Percentiles rank a stretch among this genome's conserved stretches.
Evolutionary conservation across 1,139 yeast species (phyloP).

Genomic region (Taphrina wiesneri): DNA sequence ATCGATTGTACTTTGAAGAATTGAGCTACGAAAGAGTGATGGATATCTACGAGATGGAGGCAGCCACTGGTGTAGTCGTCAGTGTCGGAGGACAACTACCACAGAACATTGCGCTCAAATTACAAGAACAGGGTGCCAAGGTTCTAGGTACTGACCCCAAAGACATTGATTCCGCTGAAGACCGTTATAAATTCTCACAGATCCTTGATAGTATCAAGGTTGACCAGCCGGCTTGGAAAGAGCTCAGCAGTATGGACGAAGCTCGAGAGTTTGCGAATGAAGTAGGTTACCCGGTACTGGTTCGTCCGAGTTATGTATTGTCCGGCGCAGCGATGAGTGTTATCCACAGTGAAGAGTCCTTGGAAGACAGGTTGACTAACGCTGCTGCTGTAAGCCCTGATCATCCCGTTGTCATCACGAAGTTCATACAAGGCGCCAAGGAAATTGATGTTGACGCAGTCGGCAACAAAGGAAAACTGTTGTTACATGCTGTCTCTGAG

Average conservation of each 20-base stretch:
- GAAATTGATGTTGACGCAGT: constrained; percentile 98
- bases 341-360: constrained; percentile 72
- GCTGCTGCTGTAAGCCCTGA: constrained; percentile 94
- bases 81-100: constrained; percentile 98
- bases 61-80: constrained; percentile 86
- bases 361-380: constrained; percentile 73
- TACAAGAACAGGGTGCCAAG: constrained; percentile 81
- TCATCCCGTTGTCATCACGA: constrained; percentile 95
- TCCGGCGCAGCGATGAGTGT: constrained; percentile 99
- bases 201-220: constrained; percentile 87
- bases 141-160: constrained; percentile 92
- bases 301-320: constrained; percentile 94
- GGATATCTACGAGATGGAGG: constrained; percentile 93
- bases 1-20: constrained; percentile 93
- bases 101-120: constrained; percentile 85
- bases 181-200: constrained; percentile 95
- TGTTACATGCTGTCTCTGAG: constrained; percentile 95
- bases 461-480: constrained; percentile 79
- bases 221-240: constrained; percentile 98
- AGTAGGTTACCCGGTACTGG: constrained; percentile 93
- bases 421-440: constrained; percentile 91
- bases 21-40: constrained; percentile 91
- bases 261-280: constrained; percentile 82
- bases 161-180: constrained; percentile 96
- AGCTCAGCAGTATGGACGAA: constrained; percentile 78